A percentile compares a stretch with the other conserved stretches of the same genome.
Evolutionary conservation across 345 rosid genomes (phyloP).

Genomic region (Lepidium africanum): DNA sequence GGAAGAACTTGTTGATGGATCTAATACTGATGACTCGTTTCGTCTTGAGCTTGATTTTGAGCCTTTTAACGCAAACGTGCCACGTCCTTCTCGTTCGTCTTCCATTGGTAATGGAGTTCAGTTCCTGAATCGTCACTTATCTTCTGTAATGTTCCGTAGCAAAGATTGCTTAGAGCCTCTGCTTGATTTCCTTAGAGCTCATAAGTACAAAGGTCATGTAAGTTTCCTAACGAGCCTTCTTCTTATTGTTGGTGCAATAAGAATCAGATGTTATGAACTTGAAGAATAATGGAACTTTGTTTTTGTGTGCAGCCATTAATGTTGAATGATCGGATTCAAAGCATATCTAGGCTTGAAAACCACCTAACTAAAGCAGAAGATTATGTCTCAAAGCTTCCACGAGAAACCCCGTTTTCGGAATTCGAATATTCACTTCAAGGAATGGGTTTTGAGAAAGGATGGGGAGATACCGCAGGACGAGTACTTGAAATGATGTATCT

Average conservation of each 20-base stretch:
- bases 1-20: slow-evolving; percentile 81
- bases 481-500: slow-evolving; percentile 79
- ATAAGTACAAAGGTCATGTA: slow-evolving; percentile 86
- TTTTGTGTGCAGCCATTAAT: slow-evolving; percentile 53
- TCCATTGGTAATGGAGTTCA: slow-evolving; percentile 99
- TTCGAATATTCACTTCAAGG: slow-evolving; percentile 82
- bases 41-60: slow-evolving; percentile 96
- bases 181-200: slow-evolving; percentile 72
- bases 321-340: slow-evolving; percentile 86
- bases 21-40: slow-evolving; percentile 38
- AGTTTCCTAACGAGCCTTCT: slow-evolving; percentile 21
- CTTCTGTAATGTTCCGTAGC: slow-evolving; percentile 87
- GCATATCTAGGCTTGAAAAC: slow-evolving; percentile 54
- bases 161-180: slow-evolving; percentile 91
- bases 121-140: slow-evolving; percentile 93
- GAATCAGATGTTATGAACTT: background rate
- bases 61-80: slow-evolving; percentile 84
- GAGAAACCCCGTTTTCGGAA: slow-evolving; percentile 61
- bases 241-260: background rate
- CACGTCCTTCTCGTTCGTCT: slow-evolving; percentile 86
- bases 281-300: background rate
- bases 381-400: slow-evolving; percentile 59
- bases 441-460: slow-evolving; percentile 97
- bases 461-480: slow-evolving; percentile 89
- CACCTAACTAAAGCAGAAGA: slow-evolving; percentile 84